Evolutionary conservation across 2,329 filamentous ascomycete genomes (phyloP), one percentile per base, ranked within the genome.

Genomic region (Cordyceps cicadae): DNA sequence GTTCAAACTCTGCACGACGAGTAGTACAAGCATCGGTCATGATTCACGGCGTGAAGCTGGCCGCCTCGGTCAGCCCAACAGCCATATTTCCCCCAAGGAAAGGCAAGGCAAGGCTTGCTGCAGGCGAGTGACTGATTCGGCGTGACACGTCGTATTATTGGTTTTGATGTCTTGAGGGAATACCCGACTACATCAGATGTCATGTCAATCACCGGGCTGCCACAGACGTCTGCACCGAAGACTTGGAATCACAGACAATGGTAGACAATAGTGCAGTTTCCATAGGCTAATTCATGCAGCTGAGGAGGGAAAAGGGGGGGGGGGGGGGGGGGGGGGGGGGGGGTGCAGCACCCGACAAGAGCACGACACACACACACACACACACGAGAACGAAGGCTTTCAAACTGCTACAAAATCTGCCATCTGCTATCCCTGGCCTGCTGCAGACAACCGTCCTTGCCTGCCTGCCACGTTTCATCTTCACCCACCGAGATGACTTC

Each of bases 381-480:
- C 34, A 34, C 32, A 34, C 6, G 34, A 37, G 34, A 37, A 37
- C 34, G 14, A 37, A 37, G 34, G 32, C 11, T 24, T 24, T 24
- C 24, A 24, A 24, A 29, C 41, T 21, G 17, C 9, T 32, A n/a
- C 12, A 19, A 37, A 7, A 3, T 6, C 29, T 29, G 29, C 29
- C 12, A 15, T 24, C 26, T 29, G 3, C 56, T 45, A 45, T 48
- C 26, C 24, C 46, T 37, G 41, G 50, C 9, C 26, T 15, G 19
- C 49, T 54, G 39, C 57, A 54, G 32, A 48, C 21, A 14, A 17
- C 15, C 11, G 29, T 29, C 29, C 5, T 29, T 26, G 1, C 17
- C 24, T 21, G 43, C n/a, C 51, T 54, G 58, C 58, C 58, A 54
- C 53, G 60, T 61, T 57, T 61, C 60, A 61, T 41, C 29, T 34